Percentiles rank a stretch among this genome's conserved stretches.
phyloP scores from a whole-genome alignment of 805 yeast species.

The Scheffersomyces ergatensis region DNA sequence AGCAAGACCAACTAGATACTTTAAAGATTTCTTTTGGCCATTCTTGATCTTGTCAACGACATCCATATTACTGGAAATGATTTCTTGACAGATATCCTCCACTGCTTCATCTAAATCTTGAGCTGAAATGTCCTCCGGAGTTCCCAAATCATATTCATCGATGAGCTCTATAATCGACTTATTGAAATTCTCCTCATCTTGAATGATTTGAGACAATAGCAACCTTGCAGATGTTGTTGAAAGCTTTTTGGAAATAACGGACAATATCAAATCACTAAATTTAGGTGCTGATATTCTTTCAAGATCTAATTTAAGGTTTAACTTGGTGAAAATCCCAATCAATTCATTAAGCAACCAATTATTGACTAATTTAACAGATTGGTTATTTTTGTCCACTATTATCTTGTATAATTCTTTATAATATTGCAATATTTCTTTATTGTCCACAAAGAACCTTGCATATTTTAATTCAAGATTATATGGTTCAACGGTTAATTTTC shows the following conservation, averaged over 20 bases:
- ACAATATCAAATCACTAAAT: conserved; percentile 53
- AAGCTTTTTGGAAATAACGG: conserved; percentile 47
- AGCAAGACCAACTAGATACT: conserved; percentile 78
- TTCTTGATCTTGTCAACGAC: conserved; percentile 53
- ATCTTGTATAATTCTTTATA: conserved; percentile 43
- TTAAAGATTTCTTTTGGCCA: conserved; percentile 63
- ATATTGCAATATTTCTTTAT: conserved; percentile 48
- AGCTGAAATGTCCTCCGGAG: conserved; percentile 23
- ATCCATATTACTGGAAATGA: conserved; percentile 46
- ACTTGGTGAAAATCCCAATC: conserved; percentile 63
- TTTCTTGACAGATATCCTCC: conserved; percentile 41
- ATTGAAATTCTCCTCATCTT: conserved; percentile 37
- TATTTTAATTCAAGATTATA: conserved; percentile 65
- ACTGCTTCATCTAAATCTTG: conserved; percentile 34
- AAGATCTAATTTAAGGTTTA: conserved; percentile 33
- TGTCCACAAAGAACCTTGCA: conserved; percentile 64
- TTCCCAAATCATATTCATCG: conserved; percentile 48
- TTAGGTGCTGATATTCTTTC: conserved; percentile 30
- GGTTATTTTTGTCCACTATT: conserved; percentile 14
- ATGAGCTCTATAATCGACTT: conserved; percentile 44
- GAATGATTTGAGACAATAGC: conserved; percentile 60
- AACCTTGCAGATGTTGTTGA: conserved; percentile 68
- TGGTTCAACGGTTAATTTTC: conserved; percentile 44
- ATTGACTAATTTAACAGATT: conserved; percentile 43
- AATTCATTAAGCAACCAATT: conserved; percentile 86